These are phyloP conservation scores for Emiliania huxleyi DNA, from an alignment of 78 protist species.

Conservation along the genomic window DNA sequence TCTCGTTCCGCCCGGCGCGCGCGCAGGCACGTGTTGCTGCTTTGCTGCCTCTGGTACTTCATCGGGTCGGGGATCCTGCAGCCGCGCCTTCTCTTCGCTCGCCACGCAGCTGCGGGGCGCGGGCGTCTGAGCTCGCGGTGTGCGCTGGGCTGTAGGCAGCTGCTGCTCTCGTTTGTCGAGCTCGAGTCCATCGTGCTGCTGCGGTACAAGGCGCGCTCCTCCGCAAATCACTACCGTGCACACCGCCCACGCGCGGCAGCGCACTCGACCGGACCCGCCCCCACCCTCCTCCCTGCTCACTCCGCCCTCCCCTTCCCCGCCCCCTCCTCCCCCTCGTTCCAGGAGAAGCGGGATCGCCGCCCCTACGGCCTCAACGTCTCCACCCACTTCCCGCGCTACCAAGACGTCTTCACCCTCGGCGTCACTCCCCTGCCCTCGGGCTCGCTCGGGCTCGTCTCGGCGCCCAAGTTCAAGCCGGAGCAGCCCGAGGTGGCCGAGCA, in stretches of 20 bases:
- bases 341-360: not conserved
- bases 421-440: not conserved
- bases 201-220: not conserved
- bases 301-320: no score
- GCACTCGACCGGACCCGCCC: no score
- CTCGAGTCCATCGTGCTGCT: constrained; percentile 8
- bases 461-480: not conserved
- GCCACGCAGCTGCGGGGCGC: no score
- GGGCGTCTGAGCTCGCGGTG: no score
- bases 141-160: no score
- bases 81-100: no score
- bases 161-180: not conserved
- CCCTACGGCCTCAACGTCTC: not conserved
- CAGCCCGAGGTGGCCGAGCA: not conserved
- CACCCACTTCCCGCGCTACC: not conserved
- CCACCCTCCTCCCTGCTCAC: no score
- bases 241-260: no score
- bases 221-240: no score
- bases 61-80: not conserved
- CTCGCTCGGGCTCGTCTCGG: not conserved
- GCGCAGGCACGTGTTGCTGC: not conserved
- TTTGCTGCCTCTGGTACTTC: not conserved
- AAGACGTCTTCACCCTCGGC: not conserved
- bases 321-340: no score
- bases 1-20: no score